Base-by-base conservation (phyloP, 2,329 filamentous ascomycete genomes). In the Fusarium subtropicale region DNA sequence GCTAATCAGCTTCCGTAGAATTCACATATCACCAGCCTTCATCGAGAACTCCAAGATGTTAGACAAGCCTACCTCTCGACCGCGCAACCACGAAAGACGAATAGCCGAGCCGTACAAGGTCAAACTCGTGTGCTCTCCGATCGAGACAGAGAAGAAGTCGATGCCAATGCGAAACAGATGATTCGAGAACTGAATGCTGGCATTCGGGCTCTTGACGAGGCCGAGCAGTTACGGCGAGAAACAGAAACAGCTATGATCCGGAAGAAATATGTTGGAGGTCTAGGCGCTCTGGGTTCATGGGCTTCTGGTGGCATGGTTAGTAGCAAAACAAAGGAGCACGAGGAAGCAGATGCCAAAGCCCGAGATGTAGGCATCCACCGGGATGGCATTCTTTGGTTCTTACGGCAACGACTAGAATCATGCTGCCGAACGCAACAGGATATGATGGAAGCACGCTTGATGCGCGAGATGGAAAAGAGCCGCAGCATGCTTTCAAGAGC, bases 391-490 rank as follows among this genome's bases (percentile, higher is more conserved):
- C 81, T 98, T 13, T 95, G 92, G 90, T 94, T 91, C 72, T 78
- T 99, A 74, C 86, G 92, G 68, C 86, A 91, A 76, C 86, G 89
- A 74, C 81, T 98, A 67, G 92, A 96, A 80, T 85, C 88, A 69
- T 94, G 91, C 59, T 91, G 92, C 42, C 86, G 88, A 73, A 89
- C 91, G 68, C 95, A 98, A 82, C 90, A 93, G 74, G 87, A 87
- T 52, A 97, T 98, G 93, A 97, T 98, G 86, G 94, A 97, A 81
- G 92, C 92, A 75, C 84, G 96, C 73, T 84, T 98, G 71, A 89
- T 90, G 75, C 85, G 96, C 56, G 93, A 97, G 78, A 86, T 95
- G 79, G 94, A 98, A 82, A 96, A 92, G 87, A 94, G 90, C 75
- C 92, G 93, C 80, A 97, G 92, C 76, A 87, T 95, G 62, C 82